Conservation (phyloP, 2,329 filamentous ascomycete genomes). For the Colletotrichum costaricense region DNA sequence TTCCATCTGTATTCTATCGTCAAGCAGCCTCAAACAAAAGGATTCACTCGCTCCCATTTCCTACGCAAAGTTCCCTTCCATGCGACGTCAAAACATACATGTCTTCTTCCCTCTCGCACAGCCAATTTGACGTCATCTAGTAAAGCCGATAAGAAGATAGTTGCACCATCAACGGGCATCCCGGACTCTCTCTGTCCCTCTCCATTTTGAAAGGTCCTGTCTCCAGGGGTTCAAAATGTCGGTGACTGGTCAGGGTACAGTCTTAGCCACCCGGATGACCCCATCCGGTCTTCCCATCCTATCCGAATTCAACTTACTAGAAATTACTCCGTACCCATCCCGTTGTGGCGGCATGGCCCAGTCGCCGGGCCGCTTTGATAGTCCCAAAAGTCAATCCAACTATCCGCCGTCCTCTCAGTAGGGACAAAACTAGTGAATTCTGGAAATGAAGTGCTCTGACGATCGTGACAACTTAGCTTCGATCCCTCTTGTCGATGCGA, state of each 20-base stretch:
- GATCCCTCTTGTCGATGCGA: background rate
- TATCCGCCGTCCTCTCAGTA: background rate
- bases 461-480: background rate
- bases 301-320: no score
- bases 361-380: slow-evolving; percentile 22
- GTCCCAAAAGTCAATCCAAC: slow-evolving; percentile 6
- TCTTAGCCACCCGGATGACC: background rate
- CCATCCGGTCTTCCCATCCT: slow-evolving; percentile 5
- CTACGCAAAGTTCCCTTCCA: no score
- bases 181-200: background rate
- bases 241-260: slow-evolving; percentile 4
- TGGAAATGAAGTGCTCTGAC: background rate
- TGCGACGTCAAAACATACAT: background rate
- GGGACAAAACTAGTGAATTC: background rate
- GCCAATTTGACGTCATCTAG: slow-evolving; percentile 24
- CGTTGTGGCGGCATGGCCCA: background rate
- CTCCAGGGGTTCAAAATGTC: slow-evolving; percentile 32
- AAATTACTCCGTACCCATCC: background rate
- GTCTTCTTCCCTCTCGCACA: background rate
- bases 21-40: background rate
- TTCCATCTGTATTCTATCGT: no score
- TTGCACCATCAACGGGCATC: background rate
- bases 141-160: background rate
- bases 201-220: background rate
- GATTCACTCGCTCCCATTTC: background rate